Conservation (phyloP, 768 basidiomycete genomes). For the Panellus pusillus region DNA sequence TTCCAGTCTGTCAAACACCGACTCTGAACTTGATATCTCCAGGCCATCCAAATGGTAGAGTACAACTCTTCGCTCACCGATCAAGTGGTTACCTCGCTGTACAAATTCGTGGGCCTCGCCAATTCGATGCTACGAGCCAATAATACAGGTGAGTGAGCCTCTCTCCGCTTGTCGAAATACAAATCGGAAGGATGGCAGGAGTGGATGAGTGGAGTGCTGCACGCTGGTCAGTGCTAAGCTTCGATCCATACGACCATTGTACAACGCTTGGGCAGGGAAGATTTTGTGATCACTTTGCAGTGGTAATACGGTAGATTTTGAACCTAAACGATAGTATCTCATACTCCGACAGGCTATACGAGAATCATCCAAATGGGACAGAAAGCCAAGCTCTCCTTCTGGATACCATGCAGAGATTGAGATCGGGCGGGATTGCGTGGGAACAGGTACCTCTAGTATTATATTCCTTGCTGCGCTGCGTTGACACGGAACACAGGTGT, state of each 20-base stretch:
- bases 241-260: no score
- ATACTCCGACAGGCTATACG: conserved; percentile 43
- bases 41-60: conserved; percentile 56
- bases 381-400: conserved; percentile 42
- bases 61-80: conserved; percentile 41
- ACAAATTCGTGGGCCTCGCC: conserved; percentile 54
- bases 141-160: conserved; percentile 32
- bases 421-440: conserved; percentile 54
- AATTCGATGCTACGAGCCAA: conserved; percentile 49
- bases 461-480: no score
- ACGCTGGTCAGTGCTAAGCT: conserved; percentile 34
- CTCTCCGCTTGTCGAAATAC: background rate
- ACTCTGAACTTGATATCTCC: conserved; percentile 28
- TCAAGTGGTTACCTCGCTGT: conserved; percentile 47
- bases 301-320: conserved; percentile 34
- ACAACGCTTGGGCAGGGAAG: conserved; percentile 33
- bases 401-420: conserved; percentile 54
- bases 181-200: conserved; percentile 17
- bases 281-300: conserved; percentile 55
- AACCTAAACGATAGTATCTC: no score
- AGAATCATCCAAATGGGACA: conserved; percentile 49
- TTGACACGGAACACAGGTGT: conserved; percentile 34
- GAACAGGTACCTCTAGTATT: conserved; percentile 23
- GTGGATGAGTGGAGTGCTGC: conserved; percentile 56
- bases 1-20: no score